Evolutionary conservation across 768 basidiomycete species (phyloP).

Genomic region (Tulasnella calospora): DNA sequence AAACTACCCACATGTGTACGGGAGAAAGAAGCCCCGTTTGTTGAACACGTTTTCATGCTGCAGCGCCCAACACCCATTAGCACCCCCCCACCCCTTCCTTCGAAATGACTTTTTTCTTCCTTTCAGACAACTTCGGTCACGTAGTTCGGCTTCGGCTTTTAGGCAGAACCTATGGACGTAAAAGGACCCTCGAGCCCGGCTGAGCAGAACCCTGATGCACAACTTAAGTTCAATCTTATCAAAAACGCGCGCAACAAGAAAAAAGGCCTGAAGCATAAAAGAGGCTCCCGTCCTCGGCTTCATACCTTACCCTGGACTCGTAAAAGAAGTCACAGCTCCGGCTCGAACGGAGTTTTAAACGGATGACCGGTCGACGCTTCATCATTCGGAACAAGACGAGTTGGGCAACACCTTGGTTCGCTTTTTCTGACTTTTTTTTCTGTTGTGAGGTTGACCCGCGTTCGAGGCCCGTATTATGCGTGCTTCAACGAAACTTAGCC

Average conservation of each 20-base stretch:
- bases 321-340: neutral
- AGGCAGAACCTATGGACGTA: neutral
- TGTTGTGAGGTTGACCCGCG: neutral
- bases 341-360: neutral
- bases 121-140: neutral
- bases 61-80: conserved; percentile 4
- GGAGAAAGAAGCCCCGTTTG: neutral
- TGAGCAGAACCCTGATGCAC: neutral
- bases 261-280: conserved; percentile 1
- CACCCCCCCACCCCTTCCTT: neutral
- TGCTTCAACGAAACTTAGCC: neutral
- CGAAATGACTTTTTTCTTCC: neutral
- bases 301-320: neutral
- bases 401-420: neutral
- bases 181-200: neutral
- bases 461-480: neutral
- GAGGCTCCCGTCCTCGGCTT: neutral
- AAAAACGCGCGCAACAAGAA: neutral
- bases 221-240: conserved; percentile 2
- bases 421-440: neutral
- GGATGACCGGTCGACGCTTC: neutral
- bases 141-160: neutral
- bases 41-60: neutral
- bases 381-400: neutral
- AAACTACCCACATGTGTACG: neutral